Conservation (phyloP, 2,329 filamentous ascomycete species). For the Penicillium sp. region DNA sequence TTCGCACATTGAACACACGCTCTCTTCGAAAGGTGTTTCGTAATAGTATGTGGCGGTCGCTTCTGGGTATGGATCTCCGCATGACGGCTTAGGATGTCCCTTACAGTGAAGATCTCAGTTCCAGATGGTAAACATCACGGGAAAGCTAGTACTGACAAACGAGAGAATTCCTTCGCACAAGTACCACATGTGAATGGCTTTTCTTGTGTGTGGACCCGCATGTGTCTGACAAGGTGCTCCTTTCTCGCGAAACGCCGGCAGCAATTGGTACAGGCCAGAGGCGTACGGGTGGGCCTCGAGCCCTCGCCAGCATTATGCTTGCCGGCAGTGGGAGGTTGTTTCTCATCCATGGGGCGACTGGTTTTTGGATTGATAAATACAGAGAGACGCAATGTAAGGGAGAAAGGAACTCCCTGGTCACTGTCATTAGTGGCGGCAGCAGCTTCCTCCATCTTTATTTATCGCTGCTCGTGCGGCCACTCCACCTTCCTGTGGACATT, state of each 20-base stretch:
- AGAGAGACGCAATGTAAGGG: neutral
- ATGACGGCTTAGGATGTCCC: neutral
- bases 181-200: constrained; percentile 1
- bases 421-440: too few relatives aligned
- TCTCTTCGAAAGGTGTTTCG: neutral
- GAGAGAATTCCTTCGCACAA: neutral
- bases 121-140: neutral
- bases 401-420: neutral
- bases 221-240: constrained; percentile 1
- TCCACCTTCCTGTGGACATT: neutral
- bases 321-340: neutral
- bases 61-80: neutral
- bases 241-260: neutral
- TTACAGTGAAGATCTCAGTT: neutral
- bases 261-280: neutral
- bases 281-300: neutral
- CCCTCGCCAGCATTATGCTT: neutral
- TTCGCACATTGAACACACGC: constrained; percentile 1
- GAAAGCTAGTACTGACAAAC: neutral
- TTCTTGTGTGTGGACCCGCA: neutral
- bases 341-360: neutral
- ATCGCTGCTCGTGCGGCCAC: neutral
- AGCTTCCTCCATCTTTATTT: neutral
- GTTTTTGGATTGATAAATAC: neutral
- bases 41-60: neutral